phyloP scores from a whole-genome alignment of 2,329 filamentous ascomycete genomes.

The Fonsecaea monophora region DNA sequence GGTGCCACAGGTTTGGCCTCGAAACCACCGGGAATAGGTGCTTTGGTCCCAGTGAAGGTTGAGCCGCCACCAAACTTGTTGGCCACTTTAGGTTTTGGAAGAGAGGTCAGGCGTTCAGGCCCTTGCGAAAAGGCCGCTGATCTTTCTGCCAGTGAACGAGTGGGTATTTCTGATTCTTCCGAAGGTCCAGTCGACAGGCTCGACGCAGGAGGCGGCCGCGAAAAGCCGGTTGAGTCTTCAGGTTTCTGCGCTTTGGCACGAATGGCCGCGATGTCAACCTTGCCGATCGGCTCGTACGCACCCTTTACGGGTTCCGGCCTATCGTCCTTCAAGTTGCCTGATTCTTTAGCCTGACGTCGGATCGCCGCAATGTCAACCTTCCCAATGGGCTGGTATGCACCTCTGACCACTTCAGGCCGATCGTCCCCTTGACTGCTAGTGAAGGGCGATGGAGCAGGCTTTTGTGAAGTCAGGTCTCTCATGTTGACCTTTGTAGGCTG shows the following conservation, averaged over 20 bases:
- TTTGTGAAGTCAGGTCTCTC: constrained; percentile 78
- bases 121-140: constrained; percentile 72
- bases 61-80: constrained; percentile 80
- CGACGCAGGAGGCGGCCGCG: constrained; percentile 47
- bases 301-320: constrained; percentile 87
- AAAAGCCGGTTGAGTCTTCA: constrained; percentile 42
- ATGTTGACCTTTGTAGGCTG: constrained; percentile 96
- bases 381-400: constrained; percentile 89
- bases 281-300: constrained; percentile 91
- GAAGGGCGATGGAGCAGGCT: constrained; percentile 67
- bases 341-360: constrained; percentile 72
- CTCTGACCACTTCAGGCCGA: constrained; percentile 73
- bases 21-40: constrained; percentile 76
- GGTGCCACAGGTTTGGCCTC: constrained; percentile 66
- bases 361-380: constrained; percentile 98
- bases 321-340: constrained; percentile 67
- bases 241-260: constrained; percentile 79
- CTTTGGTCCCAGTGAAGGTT: constrained; percentile 86
- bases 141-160: constrained; percentile 75
- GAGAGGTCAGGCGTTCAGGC: constrained; percentile 79
- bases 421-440: constrained; percentile 57
- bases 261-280: constrained; percentile 96
- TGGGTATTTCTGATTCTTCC: constrained; percentile 57
- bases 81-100: constrained; percentile 94
- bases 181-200: constrained; percentile 53